A percentile compares a stretch with the other conserved stretches of the same genome.
Evolutionary conservation across 148 eudicot genomes (phyloP).

Genomic region (Persicaria maculosa): DNA sequence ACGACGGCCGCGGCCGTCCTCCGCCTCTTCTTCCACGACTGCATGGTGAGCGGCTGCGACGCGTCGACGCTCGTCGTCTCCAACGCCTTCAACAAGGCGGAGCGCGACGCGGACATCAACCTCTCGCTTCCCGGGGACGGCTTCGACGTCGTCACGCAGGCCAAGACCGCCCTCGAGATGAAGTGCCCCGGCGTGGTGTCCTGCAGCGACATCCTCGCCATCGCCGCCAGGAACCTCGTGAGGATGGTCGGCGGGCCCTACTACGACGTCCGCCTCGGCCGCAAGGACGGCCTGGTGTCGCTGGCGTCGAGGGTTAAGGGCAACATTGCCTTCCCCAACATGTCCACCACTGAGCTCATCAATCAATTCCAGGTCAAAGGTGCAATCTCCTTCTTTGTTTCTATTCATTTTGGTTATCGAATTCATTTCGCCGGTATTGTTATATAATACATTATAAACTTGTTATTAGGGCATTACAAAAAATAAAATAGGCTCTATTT

Average conservation of each 20-base stretch:
- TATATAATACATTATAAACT: too few relatives aligned
- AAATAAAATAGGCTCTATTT: not conserved
- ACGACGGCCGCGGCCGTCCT: slow-evolving; percentile 45
- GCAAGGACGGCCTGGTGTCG: slow-evolving; percentile 49
- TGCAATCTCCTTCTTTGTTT: not conserved
- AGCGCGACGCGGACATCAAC: slow-evolving; percentile 52
- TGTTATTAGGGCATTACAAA: too few relatives aligned
- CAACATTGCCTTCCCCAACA: slow-evolving; percentile 52
- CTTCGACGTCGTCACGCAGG: slow-evolving; percentile 54
- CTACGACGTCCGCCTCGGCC: slow-evolving; percentile 44
- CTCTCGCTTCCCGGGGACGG: slow-evolving; percentile 62
- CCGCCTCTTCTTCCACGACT: slow-evolving; percentile 59
- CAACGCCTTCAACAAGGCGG: slow-evolving; percentile 42
- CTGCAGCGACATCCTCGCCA: slow-evolving; percentile 58
- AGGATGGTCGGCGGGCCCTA: slow-evolving; percentile 61
- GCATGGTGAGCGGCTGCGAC: slow-evolving; percentile 56
- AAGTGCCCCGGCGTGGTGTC: slow-evolving; percentile 63
- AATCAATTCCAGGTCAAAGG: slow-evolving; percentile 35
- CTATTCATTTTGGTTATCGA: too few relatives aligned
- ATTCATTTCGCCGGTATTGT: not conserved
- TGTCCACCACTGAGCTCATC: slow-evolving; percentile 43
- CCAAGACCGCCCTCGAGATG: slow-evolving; percentile 55
- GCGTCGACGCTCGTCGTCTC: slow-evolving; percentile 46
- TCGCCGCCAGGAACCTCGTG: slow-evolving; percentile 48
- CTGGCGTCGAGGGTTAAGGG: slow-evolving; percentile 41